Percentiles rank a stretch among this genome's conserved stretches.
phyloP scores from a whole-genome alignment of 768 basidiomycete genomes.

The Trametes maxima region DNA sequence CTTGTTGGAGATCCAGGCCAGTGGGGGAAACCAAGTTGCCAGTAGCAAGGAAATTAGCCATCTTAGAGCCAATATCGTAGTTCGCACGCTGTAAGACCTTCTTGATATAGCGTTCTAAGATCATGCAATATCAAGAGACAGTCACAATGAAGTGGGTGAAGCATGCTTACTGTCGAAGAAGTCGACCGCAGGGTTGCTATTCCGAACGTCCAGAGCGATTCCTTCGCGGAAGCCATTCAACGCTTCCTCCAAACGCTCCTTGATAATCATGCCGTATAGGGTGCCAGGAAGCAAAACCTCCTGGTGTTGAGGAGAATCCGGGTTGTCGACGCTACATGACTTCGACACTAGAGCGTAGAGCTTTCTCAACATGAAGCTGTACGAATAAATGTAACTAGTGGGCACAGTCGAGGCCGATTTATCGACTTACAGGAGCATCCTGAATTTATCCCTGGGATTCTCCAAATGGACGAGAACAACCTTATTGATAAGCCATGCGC shows the following conservation, averaged over 20 bases:
- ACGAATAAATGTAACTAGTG: conserved; percentile 1
- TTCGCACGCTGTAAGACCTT: conserved; percentile 77
- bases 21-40: conserved; percentile 94
- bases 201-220: conserved; percentile 74
- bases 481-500: conserved; percentile 80
- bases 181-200: conserved; percentile 74
- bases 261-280: conserved; percentile 96
- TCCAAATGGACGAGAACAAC: conserved; percentile 89
- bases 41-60: conserved; percentile 95
- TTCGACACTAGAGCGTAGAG: conserved; percentile 89
- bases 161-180: conserved; percentile 80
- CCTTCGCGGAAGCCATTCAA: conserved; percentile 71
- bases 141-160: background rate
- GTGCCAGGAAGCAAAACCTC: conserved; percentile 93
- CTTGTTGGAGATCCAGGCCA: conserved; percentile 95
- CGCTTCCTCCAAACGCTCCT: conserved; percentile 93
- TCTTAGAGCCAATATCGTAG: conserved; percentile 88
- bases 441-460: conserved; percentile 88
- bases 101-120: conserved; percentile 75
- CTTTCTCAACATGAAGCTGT: conserved; percentile 96
- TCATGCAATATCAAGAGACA: background rate
- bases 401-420: background rate
- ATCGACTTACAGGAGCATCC: conserved; percentile 81
- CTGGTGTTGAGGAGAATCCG: conserved; percentile 98
- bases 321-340: conserved; percentile 91